Conservation (phyloP, 2,329 filamentous ascomycete species). For the Amylocarpus encephaloides region DNA sequence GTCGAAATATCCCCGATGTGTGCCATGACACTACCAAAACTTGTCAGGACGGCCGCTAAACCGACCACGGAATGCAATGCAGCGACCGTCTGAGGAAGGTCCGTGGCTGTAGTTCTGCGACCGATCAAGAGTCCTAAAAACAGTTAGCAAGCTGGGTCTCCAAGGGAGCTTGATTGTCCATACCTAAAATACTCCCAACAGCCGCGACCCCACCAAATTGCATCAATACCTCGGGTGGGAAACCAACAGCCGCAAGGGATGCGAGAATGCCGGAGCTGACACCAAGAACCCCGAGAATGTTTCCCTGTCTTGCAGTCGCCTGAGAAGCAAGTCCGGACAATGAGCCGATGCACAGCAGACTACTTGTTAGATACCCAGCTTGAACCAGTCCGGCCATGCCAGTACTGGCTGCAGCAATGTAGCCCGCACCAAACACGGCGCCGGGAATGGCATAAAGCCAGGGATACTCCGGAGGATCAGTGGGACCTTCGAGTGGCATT, state of each 20-base stretch:
- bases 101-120: slow-evolving; percentile 79
- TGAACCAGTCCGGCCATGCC: slow-evolving; percentile 80
- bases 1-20: slow-evolving; percentile 65
- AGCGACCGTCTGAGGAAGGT: slow-evolving; percentile 82
- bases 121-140: slow-evolving; percentile 63
- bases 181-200: slow-evolving; percentile 59
- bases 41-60: slow-evolving; percentile 80
- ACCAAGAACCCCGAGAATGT: slow-evolving; percentile 79
- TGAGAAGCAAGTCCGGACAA: slow-evolving; percentile 78
- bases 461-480: slow-evolving; percentile 80
- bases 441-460: slow-evolving; percentile 81
- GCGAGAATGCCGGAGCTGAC: slow-evolving; percentile 78
- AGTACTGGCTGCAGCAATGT: slow-evolving; percentile 70
- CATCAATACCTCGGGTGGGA: slow-evolving; percentile 68
- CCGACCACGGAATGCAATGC: slow-evolving; percentile 87
- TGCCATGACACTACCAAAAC: slow-evolving; percentile 78
- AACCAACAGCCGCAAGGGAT: slow-evolving; percentile 74
- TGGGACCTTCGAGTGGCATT: slow-evolving; percentile 47
- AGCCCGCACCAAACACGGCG: slow-evolving; percentile 72
- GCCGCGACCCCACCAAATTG: slow-evolving; percentile 75
- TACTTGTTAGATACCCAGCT: slow-evolving; percentile 80
- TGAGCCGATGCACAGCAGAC: slow-evolving; percentile 77
- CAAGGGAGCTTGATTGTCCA: slow-evolving; percentile 8
- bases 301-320: slow-evolving; percentile 75
- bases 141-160: slow-evolving; percentile 1